Conservation (phyloP, 441 rosid species). For the Flueggea neowawraea region DNA sequence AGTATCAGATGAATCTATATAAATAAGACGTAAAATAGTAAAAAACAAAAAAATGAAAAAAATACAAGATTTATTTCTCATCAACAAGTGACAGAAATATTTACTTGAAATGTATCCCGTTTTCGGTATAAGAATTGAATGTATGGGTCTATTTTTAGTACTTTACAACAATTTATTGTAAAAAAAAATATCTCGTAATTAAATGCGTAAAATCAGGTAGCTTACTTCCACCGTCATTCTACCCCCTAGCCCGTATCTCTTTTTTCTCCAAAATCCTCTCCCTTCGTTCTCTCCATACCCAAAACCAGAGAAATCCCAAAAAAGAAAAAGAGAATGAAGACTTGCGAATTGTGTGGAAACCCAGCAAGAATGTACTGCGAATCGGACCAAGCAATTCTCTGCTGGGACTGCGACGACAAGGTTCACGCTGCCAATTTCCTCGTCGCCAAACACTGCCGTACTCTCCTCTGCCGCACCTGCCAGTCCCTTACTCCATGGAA, state of each 20-base stretch:
- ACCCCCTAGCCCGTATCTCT: not conserved
- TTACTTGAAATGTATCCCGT: too few relatives aligned
- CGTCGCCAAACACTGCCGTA: slow-evolving; percentile 70
- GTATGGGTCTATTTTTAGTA: too few relatives aligned
- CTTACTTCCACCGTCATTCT: not conserved
- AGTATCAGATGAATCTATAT: too few relatives aligned
- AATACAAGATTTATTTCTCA: too few relatives aligned
- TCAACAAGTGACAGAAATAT: too few relatives aligned
- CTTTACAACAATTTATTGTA: too few relatives aligned
- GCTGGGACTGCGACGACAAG: slow-evolving; percentile 81
- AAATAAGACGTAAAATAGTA: too few relatives aligned
- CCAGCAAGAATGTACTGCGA: slow-evolving; percentile 72
- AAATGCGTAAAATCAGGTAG: slow-evolving; percentile 17
- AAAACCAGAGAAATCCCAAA: not conserved
- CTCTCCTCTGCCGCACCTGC: slow-evolving; percentile 70
- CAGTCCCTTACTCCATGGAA: slow-evolving; percentile 72
- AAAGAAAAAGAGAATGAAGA: slow-evolving; percentile 33
- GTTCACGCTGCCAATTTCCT: slow-evolving; percentile 94
- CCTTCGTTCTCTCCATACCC: not conserved
- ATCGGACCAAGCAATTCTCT: slow-evolving; percentile 80
- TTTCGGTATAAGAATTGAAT: too few relatives aligned
- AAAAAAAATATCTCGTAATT: slow-evolving; percentile 17
- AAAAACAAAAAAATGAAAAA: too few relatives aligned
- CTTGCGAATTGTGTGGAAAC: slow-evolving; percentile 67
- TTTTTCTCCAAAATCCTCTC: not conserved